A percentile compares a stretch with the other conserved stretches of the same genome.
Conservation (phyloP, 1,284 basidiomycete species). For the Vanrija pseudolonga region DNA sequence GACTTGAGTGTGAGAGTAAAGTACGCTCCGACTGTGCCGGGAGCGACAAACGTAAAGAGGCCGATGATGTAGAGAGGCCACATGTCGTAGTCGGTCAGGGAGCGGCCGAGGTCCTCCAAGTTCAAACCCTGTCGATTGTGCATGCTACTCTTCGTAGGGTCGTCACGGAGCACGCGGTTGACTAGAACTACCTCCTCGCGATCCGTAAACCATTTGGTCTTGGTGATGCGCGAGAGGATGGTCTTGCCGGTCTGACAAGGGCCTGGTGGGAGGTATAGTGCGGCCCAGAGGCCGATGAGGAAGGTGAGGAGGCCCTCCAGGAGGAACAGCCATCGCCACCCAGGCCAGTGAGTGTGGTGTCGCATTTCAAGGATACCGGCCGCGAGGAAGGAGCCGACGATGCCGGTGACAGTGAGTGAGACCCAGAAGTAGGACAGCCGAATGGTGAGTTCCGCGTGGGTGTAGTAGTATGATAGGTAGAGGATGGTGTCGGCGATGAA, state of each 20-base stretch:
- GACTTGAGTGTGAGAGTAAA: slow-evolving; percentile 20
- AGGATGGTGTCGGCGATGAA: slow-evolving; percentile 50
- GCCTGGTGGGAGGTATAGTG: slow-evolving; percentile 40
- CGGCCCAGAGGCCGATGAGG: slow-evolving; percentile 39
- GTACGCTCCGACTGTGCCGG: slow-evolving; percentile 32
- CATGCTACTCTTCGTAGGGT: slow-evolving; percentile 44
- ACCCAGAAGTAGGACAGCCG: slow-evolving; percentile 49
- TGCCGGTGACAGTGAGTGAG: slow-evolving; percentile 23
- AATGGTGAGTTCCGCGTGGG: slow-evolving; percentile 40
- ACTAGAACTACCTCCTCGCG: slow-evolving; percentile 51
- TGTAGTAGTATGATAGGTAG: slow-evolving; percentile 50
- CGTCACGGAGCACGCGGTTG: slow-evolving; percentile 51
- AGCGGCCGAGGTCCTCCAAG: slow-evolving; percentile 24
- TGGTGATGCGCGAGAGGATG: slow-evolving; percentile 15
- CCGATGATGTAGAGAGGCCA: slow-evolving; percentile 49
- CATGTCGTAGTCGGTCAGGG: slow-evolving; percentile 47
- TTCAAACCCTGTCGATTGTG: slow-evolving; percentile 50
- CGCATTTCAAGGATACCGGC: slow-evolving; percentile 43
- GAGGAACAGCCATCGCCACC: slow-evolving; percentile 43
- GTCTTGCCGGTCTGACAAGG: slow-evolving; percentile 42
- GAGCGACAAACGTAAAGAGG: slow-evolving; percentile 14
- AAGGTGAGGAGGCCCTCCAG: slow-evolving; percentile 42
- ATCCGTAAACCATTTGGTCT: slow-evolving; percentile 49
- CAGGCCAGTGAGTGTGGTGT: slow-evolving; percentile 29
- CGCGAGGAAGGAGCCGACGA: slow-evolving; percentile 38